Conservation (phyloP, 2,329 filamentous ascomycete genomes). For the Ophiocordyceps robertsii region DNA sequence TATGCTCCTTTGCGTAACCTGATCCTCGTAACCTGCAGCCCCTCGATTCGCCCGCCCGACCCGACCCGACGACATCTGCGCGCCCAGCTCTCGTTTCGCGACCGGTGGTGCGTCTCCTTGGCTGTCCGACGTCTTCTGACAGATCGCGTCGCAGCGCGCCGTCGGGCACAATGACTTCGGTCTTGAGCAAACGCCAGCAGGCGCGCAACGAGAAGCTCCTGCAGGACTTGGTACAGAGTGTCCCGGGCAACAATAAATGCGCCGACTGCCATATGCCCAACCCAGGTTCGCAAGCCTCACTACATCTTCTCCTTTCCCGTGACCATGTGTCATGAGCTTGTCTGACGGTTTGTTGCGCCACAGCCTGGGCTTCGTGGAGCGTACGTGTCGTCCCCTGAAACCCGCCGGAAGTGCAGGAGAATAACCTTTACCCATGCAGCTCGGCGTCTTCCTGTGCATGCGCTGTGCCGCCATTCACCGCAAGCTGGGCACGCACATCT, state of each 20-base stretch:
- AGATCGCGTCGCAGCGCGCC: not conserved
- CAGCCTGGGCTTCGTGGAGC: slow-evolving; percentile 95
- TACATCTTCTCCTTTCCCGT: not conserved
- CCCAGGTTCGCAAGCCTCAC: slow-evolving; percentile 53
- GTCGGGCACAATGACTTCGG: slow-evolving; percentile 45
- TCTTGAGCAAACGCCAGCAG: slow-evolving; percentile 90
- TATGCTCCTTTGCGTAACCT: not conserved
- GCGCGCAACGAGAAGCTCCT: slow-evolving; percentile 88
- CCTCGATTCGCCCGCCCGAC: not conserved
- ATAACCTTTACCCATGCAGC: slow-evolving; percentile 30
- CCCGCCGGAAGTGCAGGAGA: not conserved
- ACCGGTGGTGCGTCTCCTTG: not conserved
- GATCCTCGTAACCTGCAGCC: not conserved
- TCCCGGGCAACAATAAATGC: slow-evolving; percentile 84
- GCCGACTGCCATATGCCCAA: slow-evolving; percentile 88
- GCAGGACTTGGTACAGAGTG: slow-evolving; percentile 71
- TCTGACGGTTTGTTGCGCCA: slow-evolving; percentile 3
- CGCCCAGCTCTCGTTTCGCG: not conserved
- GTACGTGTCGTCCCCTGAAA: slow-evolving; percentile 35
- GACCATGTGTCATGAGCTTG: not conserved
- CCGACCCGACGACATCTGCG: not conserved
- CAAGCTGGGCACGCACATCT: slow-evolving; percentile 93
- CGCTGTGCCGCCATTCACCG: slow-evolving; percentile 90
- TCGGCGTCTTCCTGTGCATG: slow-evolving; percentile 96
- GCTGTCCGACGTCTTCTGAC: not conserved